These are phyloP conservation scores for Fusarium globosum DNA, from an alignment of 2,329 filamentous ascomycete genomes.

Conservation along the genomic window DNA sequence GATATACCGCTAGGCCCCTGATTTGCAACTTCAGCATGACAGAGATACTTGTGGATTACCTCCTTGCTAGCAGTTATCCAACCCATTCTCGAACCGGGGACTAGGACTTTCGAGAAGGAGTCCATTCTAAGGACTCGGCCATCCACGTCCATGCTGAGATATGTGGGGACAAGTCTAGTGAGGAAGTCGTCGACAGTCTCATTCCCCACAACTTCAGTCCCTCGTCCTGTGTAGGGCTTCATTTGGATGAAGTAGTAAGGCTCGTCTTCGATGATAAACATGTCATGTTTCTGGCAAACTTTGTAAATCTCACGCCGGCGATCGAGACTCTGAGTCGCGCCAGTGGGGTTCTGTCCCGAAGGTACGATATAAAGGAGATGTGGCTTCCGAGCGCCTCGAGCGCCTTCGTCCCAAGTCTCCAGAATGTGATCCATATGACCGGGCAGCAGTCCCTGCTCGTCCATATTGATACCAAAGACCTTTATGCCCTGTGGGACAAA, in stretches of 20 bases:
- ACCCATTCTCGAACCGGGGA: neutral
- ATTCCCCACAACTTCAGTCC: fast-evolving
- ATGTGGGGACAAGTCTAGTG: neutral
- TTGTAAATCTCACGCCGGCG: neutral
- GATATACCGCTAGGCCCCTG: neutral
- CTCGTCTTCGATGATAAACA: neutral
- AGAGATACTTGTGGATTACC: neutral
- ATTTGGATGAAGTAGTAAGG: neutral
- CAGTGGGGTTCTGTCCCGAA: neutral
- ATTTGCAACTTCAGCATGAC: neutral
- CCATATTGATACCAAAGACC: neutral
- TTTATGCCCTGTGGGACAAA: neutral
- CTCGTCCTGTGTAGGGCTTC: neutral
- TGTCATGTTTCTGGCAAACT: neutral
- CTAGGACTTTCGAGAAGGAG: neutral
- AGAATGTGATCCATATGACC: neutral
- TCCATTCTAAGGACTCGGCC: neutral
- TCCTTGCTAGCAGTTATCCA: neutral
- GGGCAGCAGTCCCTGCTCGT: neutral
- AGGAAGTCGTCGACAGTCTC: neutral
- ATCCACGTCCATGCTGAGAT: neutral
- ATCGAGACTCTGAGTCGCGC: neutral
- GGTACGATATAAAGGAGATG: neutral
- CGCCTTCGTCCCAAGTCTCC: neutral
- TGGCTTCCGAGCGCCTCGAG: neutral